A percentile compares a stretch with the other conserved stretches of the same genome.
phyloP scores from a whole-genome alignment of 139 green algal genomes.

The Chlorella vulgaris region DNA sequence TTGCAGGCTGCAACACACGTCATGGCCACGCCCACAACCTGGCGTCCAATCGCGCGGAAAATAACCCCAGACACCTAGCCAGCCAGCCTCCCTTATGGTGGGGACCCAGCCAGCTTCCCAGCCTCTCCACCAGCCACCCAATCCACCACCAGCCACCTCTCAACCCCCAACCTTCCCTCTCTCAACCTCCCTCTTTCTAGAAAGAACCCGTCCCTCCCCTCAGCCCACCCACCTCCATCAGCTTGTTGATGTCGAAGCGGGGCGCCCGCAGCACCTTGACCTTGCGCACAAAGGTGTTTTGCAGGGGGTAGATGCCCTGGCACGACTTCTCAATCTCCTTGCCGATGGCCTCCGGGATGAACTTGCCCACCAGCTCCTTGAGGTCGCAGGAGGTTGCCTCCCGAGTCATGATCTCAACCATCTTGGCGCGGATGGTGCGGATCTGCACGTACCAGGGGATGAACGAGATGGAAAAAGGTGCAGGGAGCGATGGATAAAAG shows the following conservation, averaged over 20 bases:
- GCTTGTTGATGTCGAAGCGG: constrained; percentile 98
- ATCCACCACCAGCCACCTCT: too few species aligned
- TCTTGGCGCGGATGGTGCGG: constrained; percentile 95
- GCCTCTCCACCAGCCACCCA: too few species aligned
- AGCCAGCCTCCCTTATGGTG: too few species aligned
- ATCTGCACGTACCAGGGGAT: too few species aligned
- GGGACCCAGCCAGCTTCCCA: too few species aligned
- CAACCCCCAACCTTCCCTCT: too few species aligned
- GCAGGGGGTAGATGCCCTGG: constrained; percentile 89
- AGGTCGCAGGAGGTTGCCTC: constrained; percentile 94
- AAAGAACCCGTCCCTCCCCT: not conserved
- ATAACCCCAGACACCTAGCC: too few species aligned
- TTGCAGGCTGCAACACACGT: too few species aligned
- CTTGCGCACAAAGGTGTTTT: constrained; percentile 98
- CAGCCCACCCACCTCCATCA: constrained; percentile 96
- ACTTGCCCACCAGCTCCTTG: constrained; percentile 98
- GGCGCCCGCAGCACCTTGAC: constrained; percentile 98
- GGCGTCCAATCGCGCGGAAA: too few species aligned
- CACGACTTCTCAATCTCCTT: constrained; percentile 98
- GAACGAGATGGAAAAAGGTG: too few species aligned
- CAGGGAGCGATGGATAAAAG: not conserved
- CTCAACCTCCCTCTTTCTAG: too few species aligned
- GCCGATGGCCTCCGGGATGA: constrained; percentile 99
- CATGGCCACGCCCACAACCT: too few species aligned
- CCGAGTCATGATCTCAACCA: constrained; percentile 97